Percentiles rank a stretch among this genome's conserved stretches.
These are phyloP conservation scores for Clitoria ternatea DNA, from an alignment of 306 rosid species.

Conservation along the genomic window DNA sequence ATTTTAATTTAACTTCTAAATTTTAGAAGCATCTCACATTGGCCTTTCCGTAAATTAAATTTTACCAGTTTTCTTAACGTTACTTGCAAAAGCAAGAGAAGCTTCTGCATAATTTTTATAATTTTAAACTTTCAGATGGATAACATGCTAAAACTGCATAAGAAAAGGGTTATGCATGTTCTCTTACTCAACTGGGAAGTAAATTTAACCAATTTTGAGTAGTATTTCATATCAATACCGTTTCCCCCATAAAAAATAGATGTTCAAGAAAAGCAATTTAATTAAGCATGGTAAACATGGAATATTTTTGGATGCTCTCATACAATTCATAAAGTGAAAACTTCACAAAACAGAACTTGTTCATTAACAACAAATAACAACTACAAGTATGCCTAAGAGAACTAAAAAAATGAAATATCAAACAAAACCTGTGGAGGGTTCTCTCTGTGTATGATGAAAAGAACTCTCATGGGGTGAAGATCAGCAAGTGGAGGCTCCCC, in stretches of 20 bases:
- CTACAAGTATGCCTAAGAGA: slow-evolving; percentile 2
- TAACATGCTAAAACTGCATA: slow-evolving; percentile 12
- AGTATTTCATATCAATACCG: background rate
- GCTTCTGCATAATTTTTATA: slow-evolving; percentile 12
- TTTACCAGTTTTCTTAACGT: too few species aligned
- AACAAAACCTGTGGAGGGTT: slow-evolving; percentile 89
- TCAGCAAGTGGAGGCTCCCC: slow-evolving; percentile 99
- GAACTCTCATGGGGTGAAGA: slow-evolving; percentile 99
- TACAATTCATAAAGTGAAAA: slow-evolving; percentile 1
- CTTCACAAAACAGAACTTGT: slow-evolving; percentile 7
- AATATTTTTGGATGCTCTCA: background rate
- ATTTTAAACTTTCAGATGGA: slow-evolving; percentile 20
- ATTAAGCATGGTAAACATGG: background rate
- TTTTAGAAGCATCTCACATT: too few species aligned
- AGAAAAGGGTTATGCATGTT: slow-evolving; percentile 1
- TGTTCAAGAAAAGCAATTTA: background rate
- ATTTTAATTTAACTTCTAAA: too few species aligned
- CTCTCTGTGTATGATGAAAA: slow-evolving; percentile 96
- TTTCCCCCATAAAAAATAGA: background rate
- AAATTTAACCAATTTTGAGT: background rate
- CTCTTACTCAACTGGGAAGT: slow-evolving; percentile 8
- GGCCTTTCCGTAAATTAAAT: too few species aligned
- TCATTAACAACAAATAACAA: background rate
- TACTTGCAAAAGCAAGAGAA: too few species aligned
- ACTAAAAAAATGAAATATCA: slow-evolving; percentile 19